Conservation (phyloP, 108 stramenopile species). For the Nannochloropsis gaditana region DNA sequence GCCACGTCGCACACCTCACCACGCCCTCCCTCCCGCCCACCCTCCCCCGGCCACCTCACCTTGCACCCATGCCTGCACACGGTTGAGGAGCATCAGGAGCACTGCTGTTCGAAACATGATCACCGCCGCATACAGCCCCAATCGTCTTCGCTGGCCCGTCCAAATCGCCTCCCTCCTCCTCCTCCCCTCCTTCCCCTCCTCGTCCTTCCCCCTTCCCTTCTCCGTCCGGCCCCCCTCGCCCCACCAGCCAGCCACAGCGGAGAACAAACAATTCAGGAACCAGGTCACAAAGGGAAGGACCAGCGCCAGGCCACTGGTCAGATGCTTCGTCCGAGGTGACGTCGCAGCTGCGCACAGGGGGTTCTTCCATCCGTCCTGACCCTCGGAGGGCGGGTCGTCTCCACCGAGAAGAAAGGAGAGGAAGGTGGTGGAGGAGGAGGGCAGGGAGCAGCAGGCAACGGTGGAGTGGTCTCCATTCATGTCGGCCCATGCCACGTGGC, state of each 20-base stretch:
- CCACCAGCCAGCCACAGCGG: neutral
- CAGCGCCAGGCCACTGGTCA: neutral
- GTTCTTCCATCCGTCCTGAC: neutral
- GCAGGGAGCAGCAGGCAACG: neutral
- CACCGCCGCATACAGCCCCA: constrained; percentile 24
- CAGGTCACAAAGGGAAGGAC: neutral
- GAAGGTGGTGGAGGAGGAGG: neutral
- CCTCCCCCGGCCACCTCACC: neutral
- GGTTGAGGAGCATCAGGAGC: constrained; percentile 17
- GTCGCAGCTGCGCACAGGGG: neutral
- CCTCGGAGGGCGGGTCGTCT: neutral
- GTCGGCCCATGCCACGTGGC: neutral
- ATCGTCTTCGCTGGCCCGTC: constrained; percentile 18
- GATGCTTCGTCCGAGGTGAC: neutral
- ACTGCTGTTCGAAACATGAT: constrained; percentile 18
- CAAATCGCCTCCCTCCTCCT: neutral
- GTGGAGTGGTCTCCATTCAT: constrained; percentile 17
- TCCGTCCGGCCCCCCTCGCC: neutral
- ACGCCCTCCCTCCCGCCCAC: neutral
- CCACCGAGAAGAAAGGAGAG: too few relatives aligned
- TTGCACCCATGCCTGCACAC: neutral
- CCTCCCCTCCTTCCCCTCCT: neutral
- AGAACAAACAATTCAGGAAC: neutral
- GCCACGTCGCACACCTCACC: neutral
- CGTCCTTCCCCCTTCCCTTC: neutral